Evolutionary conservation across 495 filamentous ascomycete species (phyloP).

Genomic region (Sabuloglossum arenarium): DNA sequence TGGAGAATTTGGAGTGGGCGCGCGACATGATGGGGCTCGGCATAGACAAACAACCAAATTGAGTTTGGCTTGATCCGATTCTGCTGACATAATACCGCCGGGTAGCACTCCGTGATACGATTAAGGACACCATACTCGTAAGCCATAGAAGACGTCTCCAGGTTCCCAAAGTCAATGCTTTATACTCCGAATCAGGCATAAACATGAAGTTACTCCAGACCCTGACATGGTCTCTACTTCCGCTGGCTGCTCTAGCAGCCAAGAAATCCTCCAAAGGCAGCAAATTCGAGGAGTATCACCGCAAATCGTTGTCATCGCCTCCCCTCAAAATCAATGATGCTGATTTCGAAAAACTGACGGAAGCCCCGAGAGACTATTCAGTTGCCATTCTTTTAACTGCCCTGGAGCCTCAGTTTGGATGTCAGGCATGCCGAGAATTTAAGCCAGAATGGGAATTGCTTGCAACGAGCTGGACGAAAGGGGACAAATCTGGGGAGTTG

Average conservation of each 20-base stretch:
- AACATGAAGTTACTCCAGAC: constrained; percentile 24
- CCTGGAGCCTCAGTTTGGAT: constrained; percentile 65
- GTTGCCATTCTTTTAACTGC: constrained; percentile 74
- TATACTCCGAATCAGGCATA: constrained; percentile 1
- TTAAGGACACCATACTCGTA: constrained; percentile 5
- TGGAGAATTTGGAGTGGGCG: not conserved
- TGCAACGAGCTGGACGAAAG: constrained; percentile 67
- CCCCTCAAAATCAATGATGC: constrained; percentile 59
- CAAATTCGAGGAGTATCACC: constrained; percentile 46
- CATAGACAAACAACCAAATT: constrained; percentile 1
- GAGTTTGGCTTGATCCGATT: not conserved
- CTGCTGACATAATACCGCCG: not conserved
- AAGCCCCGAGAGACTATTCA: constrained; percentile 62
- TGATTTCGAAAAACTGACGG: constrained; percentile 52
- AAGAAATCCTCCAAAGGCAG: constrained; percentile 27
- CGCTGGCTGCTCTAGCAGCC: constrained; percentile 31
- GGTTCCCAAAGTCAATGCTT: no score
- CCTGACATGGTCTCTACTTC: constrained; percentile 29
- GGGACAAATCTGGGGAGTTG: constrained; percentile 49
- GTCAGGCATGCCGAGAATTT: constrained; percentile 71
- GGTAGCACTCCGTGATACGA: not conserved
- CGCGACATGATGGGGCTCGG: not conserved
- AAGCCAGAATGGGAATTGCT: constrained; percentile 89
- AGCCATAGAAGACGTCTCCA: not conserved
- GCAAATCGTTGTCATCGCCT: constrained; percentile 38